Evolutionary conservation across 2,329 filamentous ascomycete genomes (phyloP).

Genomic region (Onygenales sp.): DNA sequence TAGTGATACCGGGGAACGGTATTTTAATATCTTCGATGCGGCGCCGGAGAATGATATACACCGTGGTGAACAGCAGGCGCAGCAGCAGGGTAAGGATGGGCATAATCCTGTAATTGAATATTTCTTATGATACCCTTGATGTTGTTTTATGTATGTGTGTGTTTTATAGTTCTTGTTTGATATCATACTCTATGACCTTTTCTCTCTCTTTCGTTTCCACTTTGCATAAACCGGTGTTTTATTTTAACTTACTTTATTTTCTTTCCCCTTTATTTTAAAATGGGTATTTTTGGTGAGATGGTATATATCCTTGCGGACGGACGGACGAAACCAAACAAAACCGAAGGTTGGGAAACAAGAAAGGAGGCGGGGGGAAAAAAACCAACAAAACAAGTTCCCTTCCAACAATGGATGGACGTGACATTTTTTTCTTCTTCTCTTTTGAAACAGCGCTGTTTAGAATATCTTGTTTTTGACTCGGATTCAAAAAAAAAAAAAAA

Average conservation of each 20-base stretch:
- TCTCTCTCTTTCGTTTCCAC: slow-evolving; percentile 2
- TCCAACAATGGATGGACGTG: no score
- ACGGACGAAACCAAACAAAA: no score
- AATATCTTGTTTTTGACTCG: no score
- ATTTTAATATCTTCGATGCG: slow-evolving; percentile 96
- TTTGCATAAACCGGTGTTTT: slow-evolving; percentile 18
- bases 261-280: neutral
- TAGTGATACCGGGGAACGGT: slow-evolving; percentile 81
- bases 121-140: slow-evolving; percentile 48
- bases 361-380: no score
- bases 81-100: slow-evolving; percentile 54
- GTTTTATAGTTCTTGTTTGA: no score
- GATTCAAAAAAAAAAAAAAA: no score
- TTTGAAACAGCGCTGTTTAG: no score
- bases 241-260: neutral
- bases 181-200: slow-evolving; percentile 5
- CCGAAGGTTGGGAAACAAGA: no score
- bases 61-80: slow-evolving; percentile 67
- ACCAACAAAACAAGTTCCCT: no score
- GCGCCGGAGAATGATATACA: slow-evolving; percentile 79
- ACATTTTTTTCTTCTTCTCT: no score
- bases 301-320: no score
- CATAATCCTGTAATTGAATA: slow-evolving; percentile 63
- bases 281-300: neutral
- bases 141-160: neutral